Conservation (phyloP, 495 filamentous ascomycete genomes). For the Gamarada debralockiae region DNA sequence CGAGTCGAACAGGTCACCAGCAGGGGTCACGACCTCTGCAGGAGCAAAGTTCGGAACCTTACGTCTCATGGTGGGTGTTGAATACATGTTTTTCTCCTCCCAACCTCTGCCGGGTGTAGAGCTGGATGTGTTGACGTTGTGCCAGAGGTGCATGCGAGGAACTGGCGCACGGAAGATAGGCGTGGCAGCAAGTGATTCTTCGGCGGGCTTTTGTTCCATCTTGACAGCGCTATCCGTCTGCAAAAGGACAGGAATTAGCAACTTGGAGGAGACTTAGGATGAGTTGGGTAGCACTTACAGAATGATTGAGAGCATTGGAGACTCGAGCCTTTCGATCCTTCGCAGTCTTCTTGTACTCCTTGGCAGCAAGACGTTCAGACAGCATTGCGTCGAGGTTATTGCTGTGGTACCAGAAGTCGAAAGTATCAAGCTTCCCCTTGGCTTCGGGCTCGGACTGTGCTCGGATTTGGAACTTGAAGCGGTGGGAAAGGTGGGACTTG, state of each 20-base stretch:
- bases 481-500: constrained; percentile 74
- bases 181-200: neutral
- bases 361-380: constrained; percentile 64
- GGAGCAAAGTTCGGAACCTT: constrained; percentile 16
- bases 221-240: neutral
- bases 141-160: constrained; percentile 32
- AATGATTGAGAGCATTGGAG: neutral
- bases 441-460: constrained; percentile 51
- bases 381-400: constrained; percentile 64
- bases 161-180: constrained; percentile 27
- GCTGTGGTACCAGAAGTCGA: constrained; percentile 65
- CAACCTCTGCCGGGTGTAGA: constrained; percentile 2
- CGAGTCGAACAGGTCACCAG: constrained; percentile 10
- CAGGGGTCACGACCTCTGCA: neutral
- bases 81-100: constrained; percentile 7
- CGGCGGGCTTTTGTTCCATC: neutral
- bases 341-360: constrained; percentile 56
- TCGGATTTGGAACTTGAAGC: constrained; percentile 68
- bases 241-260: neutral
- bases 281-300: neutral
- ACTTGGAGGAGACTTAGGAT: neutral
- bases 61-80: constrained; percentile 14
- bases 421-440: constrained; percentile 47
- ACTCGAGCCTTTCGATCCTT: constrained; percentile 14
- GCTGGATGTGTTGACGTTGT: neutral